Conservation (phyloP, 352 stramenopile genomes). For the Globisporangium solare region DNA sequence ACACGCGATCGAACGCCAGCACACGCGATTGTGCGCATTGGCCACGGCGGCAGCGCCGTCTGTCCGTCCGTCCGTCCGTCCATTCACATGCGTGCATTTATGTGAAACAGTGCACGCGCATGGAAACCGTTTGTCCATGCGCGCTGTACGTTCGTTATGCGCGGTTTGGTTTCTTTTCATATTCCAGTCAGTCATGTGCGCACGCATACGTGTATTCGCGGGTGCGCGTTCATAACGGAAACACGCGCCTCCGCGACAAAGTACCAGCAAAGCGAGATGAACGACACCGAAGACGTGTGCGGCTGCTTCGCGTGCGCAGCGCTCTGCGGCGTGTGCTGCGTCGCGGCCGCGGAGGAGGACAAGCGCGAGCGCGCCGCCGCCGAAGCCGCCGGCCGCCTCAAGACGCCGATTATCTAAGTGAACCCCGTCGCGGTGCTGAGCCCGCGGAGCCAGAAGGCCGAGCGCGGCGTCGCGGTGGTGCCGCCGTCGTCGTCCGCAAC, state of each 20-base stretch:
- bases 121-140: neutral
- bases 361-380: conserved; percentile 59
- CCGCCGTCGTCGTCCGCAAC: neutral
- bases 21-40: conserved; percentile 14
- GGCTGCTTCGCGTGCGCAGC: conserved; percentile 65
- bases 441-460: conserved; percentile 31
- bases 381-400: conserved; percentile 31
- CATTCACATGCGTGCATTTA: too few species aligned
- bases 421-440: conserved; percentile 60
- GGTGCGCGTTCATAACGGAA: too few species aligned
- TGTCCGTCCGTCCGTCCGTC: too few species aligned
- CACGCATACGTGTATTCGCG: too few species aligned
- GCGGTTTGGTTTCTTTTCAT: neutral
- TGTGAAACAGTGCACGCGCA: too few species aligned
- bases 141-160: neutral
- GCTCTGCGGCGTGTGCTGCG: conserved; percentile 72
- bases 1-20: too few species aligned
- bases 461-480: conserved; percentile 2
- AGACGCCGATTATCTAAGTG: conserved; percentile 53
- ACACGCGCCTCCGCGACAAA: neutral
- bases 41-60: conserved; percentile 6
- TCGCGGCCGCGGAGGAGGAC: conserved; percentile 73
- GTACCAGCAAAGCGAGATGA: conserved; percentile 34
- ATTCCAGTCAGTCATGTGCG: neutral
- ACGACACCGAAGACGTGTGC: conserved; percentile 72